Percentiles rank a stretch among this genome's conserved stretches.
Conservation (phyloP, 257 asterid species). For the Primulina huaijiensis region DNA sequence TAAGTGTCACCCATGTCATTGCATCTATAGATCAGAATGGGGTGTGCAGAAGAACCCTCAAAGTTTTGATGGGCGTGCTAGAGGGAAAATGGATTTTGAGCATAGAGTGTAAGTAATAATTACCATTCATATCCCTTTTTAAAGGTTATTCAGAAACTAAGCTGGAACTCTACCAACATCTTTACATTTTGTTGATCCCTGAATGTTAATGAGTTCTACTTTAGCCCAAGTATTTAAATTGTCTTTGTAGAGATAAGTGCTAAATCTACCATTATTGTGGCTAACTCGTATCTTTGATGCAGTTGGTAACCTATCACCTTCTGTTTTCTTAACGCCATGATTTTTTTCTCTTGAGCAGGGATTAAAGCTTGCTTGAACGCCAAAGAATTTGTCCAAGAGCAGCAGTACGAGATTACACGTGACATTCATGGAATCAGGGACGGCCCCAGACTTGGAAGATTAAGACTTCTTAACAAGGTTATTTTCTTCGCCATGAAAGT, state of each 20-base stretch:
- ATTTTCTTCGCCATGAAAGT: conserved; percentile 14
- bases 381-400: conserved; percentile 59
- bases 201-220: neutral
- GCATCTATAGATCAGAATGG: conserved; percentile 79
- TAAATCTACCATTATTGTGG: conserved; percentile 4
- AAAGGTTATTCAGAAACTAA: neutral
- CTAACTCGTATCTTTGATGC: neutral
- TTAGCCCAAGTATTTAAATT: neutral
- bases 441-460: conserved; percentile 87
- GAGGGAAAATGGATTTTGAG: conserved; percentile 92
- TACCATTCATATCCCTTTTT: neutral
- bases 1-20: conserved; percentile 75
- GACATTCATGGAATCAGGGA: conserved; percentile 76
- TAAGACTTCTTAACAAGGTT: conserved; percentile 67
- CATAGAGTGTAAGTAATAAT: conserved; percentile 56
- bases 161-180: neutral
- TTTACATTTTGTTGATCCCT: neutral
- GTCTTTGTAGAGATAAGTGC: neutral
- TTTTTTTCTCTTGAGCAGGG: conserved; percentile 49
- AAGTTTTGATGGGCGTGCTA: conserved; percentile 83
- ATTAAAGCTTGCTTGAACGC: conserved; percentile 67
- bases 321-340: conserved; percentile 1
- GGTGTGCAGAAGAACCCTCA: conserved; percentile 84
- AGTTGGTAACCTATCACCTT: neutral
- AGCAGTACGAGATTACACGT: conserved; percentile 60